Evolutionary conservation across 1,284 basidiomycete species (phyloP), one percentile per base, ranked within the genome.

Genomic region (Sphagnurus paluster): DNA sequence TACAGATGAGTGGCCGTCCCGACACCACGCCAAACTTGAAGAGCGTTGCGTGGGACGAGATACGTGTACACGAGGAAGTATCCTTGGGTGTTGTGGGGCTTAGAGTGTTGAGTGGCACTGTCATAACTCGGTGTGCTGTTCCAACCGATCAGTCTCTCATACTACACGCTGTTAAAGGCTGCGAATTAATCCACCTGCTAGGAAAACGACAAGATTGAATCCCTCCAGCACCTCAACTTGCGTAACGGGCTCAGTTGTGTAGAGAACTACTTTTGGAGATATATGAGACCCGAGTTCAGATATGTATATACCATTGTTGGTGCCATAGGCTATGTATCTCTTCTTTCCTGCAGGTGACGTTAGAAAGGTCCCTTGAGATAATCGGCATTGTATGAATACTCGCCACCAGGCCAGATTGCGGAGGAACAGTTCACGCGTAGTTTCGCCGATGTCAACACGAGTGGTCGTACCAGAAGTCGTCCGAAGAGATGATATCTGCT

Each of bases 151-250:
- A 45, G 26, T 35, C 5, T 9, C 16, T 30, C 9, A 20, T 8
- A 24, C 28, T 4, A 14, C n/a, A 25, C 11, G 20, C 3, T 25
- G 14, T 19, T 26, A n/a, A 11, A 20, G 14, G 25, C 24, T 10
- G 14, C 4, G 16, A 25, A 21, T 37, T 16, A n/a, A n/a, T n/a
- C n/a, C n/a, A 56, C 52, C 49, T 46, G 52, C 44, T 25, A 53
- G 54, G 29, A 53, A 51, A 4, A 56, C 35, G 25, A 56, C 25
- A n/a, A 50, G 26, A 33, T 48, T 45, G 21, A 39, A 23, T 3
- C 54, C 32, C 35, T 54, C 52, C 24, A 54, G 14, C 2, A 54
- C 34, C 24, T 52, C 52, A 10, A 56, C 44, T 23, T 56, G 52
- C 5, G 20, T 36, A 21, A 56, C 38, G 10, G 43, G 38, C 8